phyloP scores from a whole-genome alignment of 768 basidiomycete genomes.

The Suillus alpinus region DNA sequence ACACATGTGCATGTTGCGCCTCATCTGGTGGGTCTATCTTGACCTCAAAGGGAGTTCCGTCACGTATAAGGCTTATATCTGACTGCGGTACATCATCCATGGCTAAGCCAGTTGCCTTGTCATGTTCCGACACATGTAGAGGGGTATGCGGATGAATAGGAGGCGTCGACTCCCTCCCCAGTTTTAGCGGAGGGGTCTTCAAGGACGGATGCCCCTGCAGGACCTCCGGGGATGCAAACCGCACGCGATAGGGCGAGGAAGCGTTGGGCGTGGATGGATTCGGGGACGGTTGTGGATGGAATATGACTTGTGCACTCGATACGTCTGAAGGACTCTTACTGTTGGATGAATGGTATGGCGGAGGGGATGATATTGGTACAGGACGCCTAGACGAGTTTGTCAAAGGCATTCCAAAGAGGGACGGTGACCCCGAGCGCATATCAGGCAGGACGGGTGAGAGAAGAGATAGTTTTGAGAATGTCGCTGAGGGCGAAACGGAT shows the following conservation, averaged over 20 bases:
- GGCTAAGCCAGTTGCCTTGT: not conserved
- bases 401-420: conserved; percentile 6
- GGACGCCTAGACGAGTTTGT: conserved; percentile 11
- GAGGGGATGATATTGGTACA: conserved; percentile 10
- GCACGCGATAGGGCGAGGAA: conserved; percentile 18
- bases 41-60: not conserved
- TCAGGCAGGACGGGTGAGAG: conserved; percentile 29
- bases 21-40: not conserved
- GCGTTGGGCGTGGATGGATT: not conserved
- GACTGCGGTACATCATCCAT: not conserved
- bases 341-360: conserved; percentile 21
- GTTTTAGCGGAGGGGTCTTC: not conserved
- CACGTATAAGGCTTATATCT: too few relatives aligned
- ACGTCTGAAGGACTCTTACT: not conserved
- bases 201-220: conserved; percentile 14
- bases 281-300: not conserved
- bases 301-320: not conserved
- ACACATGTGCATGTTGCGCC: not conserved
- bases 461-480: conserved; percentile 54
- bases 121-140: not conserved
- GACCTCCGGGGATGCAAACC: conserved; percentile 32
- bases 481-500: conserved; percentile 41
- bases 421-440: conserved; percentile 8
- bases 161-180: not conserved
- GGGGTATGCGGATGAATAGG: not conserved